Base-by-base conservation (phyloP, 108 stramenopile genomes). In the Aureococcus anophagefferens region DNA sequence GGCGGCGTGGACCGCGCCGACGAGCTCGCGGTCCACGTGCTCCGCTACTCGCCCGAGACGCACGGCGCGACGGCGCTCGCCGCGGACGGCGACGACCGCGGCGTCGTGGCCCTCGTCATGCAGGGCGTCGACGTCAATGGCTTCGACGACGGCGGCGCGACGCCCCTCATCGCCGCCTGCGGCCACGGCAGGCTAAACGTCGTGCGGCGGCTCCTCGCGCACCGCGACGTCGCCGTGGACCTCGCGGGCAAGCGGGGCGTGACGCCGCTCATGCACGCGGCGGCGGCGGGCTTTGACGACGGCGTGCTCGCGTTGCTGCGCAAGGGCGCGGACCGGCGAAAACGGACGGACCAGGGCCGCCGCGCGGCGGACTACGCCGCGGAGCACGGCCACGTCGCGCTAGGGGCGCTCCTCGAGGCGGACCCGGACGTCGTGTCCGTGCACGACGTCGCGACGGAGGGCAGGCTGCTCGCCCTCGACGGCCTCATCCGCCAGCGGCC, bases 261-360 rank as follows among this genome's bases (percentile, higher is more conserved):
- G 13, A 29, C 73, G n/a, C 63, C 73, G 28, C 28, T 74, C 0
- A 64, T 65, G 44, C 66, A 74, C 11, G 35, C 35, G 5, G 65
- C 65, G 13, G 37, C 44, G 3, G 0, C 29, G 7, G 44, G 67
- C 16, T 21, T 66, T 36, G 66, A 74, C 3, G 46, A 46, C 35
- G 66, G 33, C 66, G 40, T 74, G 13, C 66, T 67, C 15, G 11
- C 17, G 3, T 30, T 74, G 33, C 18, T 72, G 14, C 1, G 4
- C 3, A 5, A 1, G 18, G 71, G 71, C 64, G 71, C 66, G 29
- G 7, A 4, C 11, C 45, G 66, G 21, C 21, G 25, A 3, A 1
- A 1, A 1, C 17, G 17, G 51, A 25, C 21, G 7, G 0, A 16
- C 21, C 17, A 59, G 51, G 51, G 51, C 51, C 51, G 51, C 21